Evolutionary conservation across 371 early-diverging fungal genomes (phyloP).

Genomic region (Synchytrium microbalum): DNA sequence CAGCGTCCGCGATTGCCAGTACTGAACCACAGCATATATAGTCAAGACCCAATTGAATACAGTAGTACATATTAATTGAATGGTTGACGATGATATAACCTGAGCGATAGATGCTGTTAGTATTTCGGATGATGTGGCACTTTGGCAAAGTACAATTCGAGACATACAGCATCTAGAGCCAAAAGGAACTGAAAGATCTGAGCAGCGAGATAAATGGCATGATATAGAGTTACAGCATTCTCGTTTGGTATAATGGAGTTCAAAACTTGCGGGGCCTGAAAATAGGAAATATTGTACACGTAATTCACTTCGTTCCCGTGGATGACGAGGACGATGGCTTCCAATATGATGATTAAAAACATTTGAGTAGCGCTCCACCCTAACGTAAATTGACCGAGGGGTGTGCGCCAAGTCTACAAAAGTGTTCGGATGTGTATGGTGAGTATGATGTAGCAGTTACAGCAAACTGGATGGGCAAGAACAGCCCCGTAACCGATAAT

Average conservation of each 20-base stretch:
- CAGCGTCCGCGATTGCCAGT: constrained; percentile 20
- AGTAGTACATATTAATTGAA: constrained; percentile 33
- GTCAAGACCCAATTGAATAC: constrained; percentile 31
- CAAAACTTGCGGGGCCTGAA: not conserved
- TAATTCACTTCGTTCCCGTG: constrained; percentile 9
- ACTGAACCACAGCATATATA: constrained; percentile 29
- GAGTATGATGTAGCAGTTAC: no score
- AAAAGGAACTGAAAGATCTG: constrained; percentile 33
- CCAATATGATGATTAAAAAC: constrained; percentile 20
- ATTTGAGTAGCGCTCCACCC: constrained; percentile 27
- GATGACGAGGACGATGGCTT: constrained; percentile 19
- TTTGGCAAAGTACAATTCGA: not conserved
- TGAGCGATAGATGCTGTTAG: constrained; percentile 5
- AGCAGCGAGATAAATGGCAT: constrained; percentile 28
- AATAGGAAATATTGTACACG: not conserved
- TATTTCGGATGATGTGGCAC: not conserved
- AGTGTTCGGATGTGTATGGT: no score
- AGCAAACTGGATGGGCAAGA: no score
- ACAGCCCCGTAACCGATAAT: no score
- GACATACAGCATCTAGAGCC: constrained; percentile 32
- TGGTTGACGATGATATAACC: constrained; percentile 30
- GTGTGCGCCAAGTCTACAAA: constrained; percentile 6
- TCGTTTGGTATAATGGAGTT: constrained; percentile 11
- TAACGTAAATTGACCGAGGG: constrained; percentile 30
- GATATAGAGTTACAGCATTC: constrained; percentile 32